phyloP scores from a whole-genome alignment of 495 filamentous ascomycete species.

The Achaetomiella virescens region DNA sequence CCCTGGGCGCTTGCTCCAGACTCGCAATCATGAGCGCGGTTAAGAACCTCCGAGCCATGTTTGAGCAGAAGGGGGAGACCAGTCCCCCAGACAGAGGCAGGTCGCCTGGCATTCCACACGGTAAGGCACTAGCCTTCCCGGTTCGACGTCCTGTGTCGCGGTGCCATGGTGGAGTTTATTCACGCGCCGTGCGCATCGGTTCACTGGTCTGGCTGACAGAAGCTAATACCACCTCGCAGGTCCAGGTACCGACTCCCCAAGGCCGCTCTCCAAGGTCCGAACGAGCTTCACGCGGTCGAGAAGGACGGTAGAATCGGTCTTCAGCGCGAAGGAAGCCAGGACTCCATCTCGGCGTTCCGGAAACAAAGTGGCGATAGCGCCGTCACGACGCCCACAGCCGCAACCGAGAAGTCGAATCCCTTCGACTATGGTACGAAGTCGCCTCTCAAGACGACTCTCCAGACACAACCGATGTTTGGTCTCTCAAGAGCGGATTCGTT shows the following conservation, averaged over 20 bases:
- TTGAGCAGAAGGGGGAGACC: slow-evolving; percentile 63
- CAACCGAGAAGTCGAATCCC: slow-evolving; percentile 27
- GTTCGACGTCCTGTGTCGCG: neutral
- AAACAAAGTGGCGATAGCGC: slow-evolving; percentile 34
- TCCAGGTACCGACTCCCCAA: slow-evolving; percentile 36
- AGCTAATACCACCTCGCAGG: slow-evolving; percentile 12
- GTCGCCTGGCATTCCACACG: slow-evolving; percentile 50
- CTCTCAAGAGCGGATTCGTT: slow-evolving; percentile 20
- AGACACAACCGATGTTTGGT: slow-evolving; percentile 30
- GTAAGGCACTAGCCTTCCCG: slow-evolving; percentile 22
- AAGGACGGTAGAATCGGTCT: slow-evolving; percentile 48
- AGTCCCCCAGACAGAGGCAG: slow-evolving; percentile 68
- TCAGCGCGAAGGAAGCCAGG: slow-evolving; percentile 36
- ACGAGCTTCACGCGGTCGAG: slow-evolving; percentile 82
- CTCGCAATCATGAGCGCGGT: slow-evolving; percentile 42
- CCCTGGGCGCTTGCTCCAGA: slow-evolving; percentile 3
- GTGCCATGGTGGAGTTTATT: slow-evolving; percentile 1
- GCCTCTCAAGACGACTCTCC: slow-evolving; percentile 26
- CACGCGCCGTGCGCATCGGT: neutral
- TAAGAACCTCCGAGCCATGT: slow-evolving; percentile 76
- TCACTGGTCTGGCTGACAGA: neutral
- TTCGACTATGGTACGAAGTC: slow-evolving; percentile 26
- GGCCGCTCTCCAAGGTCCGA: slow-evolving; percentile 70
- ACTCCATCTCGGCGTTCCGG: slow-evolving; percentile 35
- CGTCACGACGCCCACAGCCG: slow-evolving; percentile 25